Base-by-base conservation (phyloP, 139 green algal species). In the Chlamydomonas schloesseri region DNA sequence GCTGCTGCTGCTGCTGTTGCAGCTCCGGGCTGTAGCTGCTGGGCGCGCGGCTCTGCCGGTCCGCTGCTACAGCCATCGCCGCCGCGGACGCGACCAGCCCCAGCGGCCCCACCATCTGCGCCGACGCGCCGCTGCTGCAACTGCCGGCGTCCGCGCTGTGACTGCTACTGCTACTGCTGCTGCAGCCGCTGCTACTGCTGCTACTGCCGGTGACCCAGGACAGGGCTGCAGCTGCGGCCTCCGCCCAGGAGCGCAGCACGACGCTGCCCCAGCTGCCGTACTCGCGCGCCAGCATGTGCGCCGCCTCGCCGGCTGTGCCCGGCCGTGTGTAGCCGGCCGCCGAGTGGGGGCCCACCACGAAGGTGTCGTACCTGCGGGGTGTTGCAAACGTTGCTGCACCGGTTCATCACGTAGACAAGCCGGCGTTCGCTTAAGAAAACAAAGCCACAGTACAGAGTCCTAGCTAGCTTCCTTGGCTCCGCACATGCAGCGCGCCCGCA, bases 271-370 rank as follows among this genome's bases (percentile, higher is more conserved):
- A 76, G 15, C 79, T 85, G 79, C 37, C 2, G 23, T 65, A 31
- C 78, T 84, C 79, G 31, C 50, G 60, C 2, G 9, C 67, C 14
- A 67, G 67, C 79, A 85, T 76, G 42, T 23, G 24, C 67, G 26
- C 23, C 31, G 79, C 65, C 64, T 85, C 65, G 47, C 8, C 1
- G n/a, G 15, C 15, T 47, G 62, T 67, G 24, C 17, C 21, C 21
- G 65, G 65, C n/a, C 24, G 79, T 3, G 33, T 67, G 46, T 77
- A 85, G 68, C 79, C 79, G 11, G 53, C 6, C 14, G 20, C 26
- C n/a, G 57, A 10, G 64, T 85, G 77, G 47, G 65, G 79, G 1
- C 62, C 31, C 17, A 85, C 46, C 3, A 29, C 9, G 31, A 85
- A n/a, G 6, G 46, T 64, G 3, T 76, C 67, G 67, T 75, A 85